Base-by-base conservation (phyloP, 306 rosid species). In the Vigna mungo region DNA sequence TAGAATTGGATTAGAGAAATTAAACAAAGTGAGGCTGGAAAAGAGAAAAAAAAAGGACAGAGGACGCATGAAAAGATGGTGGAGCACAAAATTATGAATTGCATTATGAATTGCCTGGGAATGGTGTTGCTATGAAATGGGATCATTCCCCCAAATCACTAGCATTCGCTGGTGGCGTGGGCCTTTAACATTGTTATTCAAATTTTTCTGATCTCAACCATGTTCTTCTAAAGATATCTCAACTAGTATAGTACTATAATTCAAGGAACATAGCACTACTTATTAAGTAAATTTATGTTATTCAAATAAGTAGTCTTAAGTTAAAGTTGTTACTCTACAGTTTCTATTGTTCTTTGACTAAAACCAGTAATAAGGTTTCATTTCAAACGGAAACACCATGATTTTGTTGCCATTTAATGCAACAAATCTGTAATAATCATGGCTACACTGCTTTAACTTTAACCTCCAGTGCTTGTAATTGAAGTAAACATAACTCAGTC, bases 31-130 rank as follows among this genome's bases (percentile, higher is more conserved):
- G 54, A 44, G 25, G 48, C 13, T 55, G 32, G 30, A 9, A 64
- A 62, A 60, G 34, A 62, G 34, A 30, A 30, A 76, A n/a, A 10
- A 73, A 72, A 2, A 20, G 55, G 54, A 20, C 55, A 48, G 3
- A 62, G 15, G 2, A 61, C 68, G 16, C 2, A 9, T 9, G 20
- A 55, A 75, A 70, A 54, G 78, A 75, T 32, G 3, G 27, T 69
- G 81, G 21, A 12, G 68, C 5, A 34, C 68, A 25, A 34, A 61
- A 86, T 55, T 64, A 55, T 47, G 52, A 23, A 53, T 75, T 74
- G 71, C 85, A 56, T 46, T 32, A 86, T 55, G 77, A 44, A 60
- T 25, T 47, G 83, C 74, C 74, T 80, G 39, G 63, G 72, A 44
- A 39, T 60, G 72, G 72, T 60, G 73, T 48, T 43, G 41, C 54